A percentile compares a stretch with the other conserved stretches of the same genome.
Conservation (phyloP, 169 alveolate genomes). For the Plasmodium coatneyi region DNA sequence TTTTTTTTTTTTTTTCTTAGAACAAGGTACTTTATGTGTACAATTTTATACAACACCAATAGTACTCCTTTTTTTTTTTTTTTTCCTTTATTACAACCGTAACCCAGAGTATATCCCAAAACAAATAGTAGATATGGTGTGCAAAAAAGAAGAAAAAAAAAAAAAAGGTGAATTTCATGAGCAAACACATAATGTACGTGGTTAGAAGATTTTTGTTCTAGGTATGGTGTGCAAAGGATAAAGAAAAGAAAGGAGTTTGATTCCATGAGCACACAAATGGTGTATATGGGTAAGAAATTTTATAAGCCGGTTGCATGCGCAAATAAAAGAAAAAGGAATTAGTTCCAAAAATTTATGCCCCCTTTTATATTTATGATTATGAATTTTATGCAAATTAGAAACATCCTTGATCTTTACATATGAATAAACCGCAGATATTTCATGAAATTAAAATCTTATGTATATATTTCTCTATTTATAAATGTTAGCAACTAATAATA, state of each 20-base stretch:
- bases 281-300: too few species aligned
- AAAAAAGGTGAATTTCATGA: not conserved
- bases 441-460: not conserved
- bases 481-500: not conserved
- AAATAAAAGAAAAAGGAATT: too few species aligned
- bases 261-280: too few species aligned
- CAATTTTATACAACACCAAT: not conserved
- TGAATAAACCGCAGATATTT: not conserved
- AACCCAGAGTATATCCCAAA: not conserved
- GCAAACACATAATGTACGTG: not conserved
- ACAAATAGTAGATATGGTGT: not conserved
- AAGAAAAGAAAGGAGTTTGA: too few species aligned
- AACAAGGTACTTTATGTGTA: not conserved
- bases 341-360: not conserved
- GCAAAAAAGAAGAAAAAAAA: not conserved
- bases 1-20: not conserved
- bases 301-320: too few species aligned
- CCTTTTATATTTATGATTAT: not conserved
- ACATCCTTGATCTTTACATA: not conserved
- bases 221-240: not conserved
- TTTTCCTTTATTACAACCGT: not conserved
- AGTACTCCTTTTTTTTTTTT: not conserved
- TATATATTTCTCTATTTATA: not conserved
- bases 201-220: not conserved
- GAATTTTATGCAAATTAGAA: not conserved